These are phyloP conservation scores for Aureobasidium uvarum DNA, from an alignment of 2,329 filamentous ascomycete genomes.

Conservation along the genomic window DNA sequence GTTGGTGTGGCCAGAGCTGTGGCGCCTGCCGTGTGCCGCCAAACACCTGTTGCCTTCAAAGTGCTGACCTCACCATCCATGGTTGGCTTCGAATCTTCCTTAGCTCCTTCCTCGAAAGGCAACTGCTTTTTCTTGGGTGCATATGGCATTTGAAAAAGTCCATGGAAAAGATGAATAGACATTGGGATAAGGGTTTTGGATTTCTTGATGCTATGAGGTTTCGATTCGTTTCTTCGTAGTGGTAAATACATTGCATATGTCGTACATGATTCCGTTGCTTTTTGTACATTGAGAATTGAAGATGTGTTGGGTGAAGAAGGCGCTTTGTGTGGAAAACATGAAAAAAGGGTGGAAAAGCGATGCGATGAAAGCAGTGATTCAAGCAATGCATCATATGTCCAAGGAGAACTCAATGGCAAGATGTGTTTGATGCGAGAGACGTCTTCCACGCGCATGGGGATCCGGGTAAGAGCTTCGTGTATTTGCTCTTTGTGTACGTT, in stretches of 20 bases:
- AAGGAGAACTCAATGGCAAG: background rate
- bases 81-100: background rate
- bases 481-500: background rate
- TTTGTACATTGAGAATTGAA: conserved; percentile 10
- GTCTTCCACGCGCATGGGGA: background rate
- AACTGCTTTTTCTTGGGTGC: background rate
- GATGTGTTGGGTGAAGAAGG: background rate
- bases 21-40: background rate
- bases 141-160: no score
- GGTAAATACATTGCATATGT: conserved; percentile 12
- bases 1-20: background rate
- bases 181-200: no score
- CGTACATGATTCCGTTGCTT: conserved; percentile 6
- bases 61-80: background rate
- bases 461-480: background rate
- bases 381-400: no score
- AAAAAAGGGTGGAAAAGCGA: background rate
- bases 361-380: background rate
- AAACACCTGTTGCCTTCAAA: background rate
- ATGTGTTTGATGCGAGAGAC: background rate
- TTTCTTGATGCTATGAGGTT: background rate
- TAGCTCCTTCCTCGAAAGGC: background rate
- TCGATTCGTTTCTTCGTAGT: conserved; percentile 19
- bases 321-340: background rate
- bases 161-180: no score